Evolutionary conservation across 805 yeast species (phyloP).

Genomic region (Ogataea pini): DNA sequence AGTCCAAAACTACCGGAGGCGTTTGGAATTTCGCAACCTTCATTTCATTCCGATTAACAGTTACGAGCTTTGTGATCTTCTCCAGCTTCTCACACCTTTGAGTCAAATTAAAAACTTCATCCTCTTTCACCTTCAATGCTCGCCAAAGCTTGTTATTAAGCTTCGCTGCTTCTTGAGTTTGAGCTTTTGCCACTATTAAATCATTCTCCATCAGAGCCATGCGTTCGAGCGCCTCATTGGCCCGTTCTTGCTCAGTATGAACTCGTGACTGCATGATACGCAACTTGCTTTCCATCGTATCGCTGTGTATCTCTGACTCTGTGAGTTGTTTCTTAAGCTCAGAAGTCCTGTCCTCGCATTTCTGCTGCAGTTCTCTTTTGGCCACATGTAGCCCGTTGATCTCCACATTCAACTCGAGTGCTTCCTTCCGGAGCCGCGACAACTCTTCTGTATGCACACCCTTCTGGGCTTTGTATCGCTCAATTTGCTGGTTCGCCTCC

Average conservation of each 20-base stretch:
- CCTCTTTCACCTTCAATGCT: constrained; percentile 6
- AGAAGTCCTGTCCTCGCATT: constrained; percentile 10
- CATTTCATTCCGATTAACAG: constrained; percentile 22
- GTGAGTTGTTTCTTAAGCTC: constrained; percentile 19
- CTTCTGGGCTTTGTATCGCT: constrained; percentile 1
- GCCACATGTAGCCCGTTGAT: constrained; percentile 10
- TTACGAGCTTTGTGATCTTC: constrained; percentile 25
- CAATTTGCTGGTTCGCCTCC: constrained; percentile 6
- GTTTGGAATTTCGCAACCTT: constrained; percentile 29
- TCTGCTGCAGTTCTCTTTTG: not conserved
- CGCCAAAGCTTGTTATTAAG: not conserved
- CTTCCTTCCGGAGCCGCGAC: constrained; percentile 7
- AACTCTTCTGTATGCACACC: not conserved
- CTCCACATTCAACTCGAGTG: constrained; percentile 10
- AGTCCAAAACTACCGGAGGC: constrained; percentile 23
- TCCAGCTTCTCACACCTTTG: constrained; percentile 20
- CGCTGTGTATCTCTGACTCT: constrained; percentile 28
- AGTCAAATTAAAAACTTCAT: constrained; percentile 2
- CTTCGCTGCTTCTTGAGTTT: constrained; percentile 3
- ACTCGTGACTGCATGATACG: constrained; percentile 19
- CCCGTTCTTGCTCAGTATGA: constrained; percentile 13
- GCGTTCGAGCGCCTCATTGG: constrained; percentile 25
- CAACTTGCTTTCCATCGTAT: constrained; percentile 24
- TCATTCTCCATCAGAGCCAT: constrained; percentile 30
- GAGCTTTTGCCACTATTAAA: constrained; percentile 5